A percentile compares a stretch with the other conserved stretches of the same genome.
phyloP scores from a whole-genome alignment of 495 filamentous ascomycete genomes.

The Penicillium coprophilum region DNA sequence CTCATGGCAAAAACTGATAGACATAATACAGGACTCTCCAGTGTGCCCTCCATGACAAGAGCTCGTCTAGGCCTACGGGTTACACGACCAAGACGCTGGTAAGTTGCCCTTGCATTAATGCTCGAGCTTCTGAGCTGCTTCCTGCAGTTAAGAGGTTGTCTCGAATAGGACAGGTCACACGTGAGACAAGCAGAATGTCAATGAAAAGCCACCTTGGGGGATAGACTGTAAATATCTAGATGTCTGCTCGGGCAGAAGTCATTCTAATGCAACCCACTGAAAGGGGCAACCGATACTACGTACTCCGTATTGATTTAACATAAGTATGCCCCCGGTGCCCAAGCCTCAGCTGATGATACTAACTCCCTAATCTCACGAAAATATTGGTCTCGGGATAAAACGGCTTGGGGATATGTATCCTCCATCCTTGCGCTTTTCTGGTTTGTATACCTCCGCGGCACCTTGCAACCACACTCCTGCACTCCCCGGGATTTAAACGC shows the following conservation, averaged over 20 bases:
- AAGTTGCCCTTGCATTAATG: constrained; percentile 9
- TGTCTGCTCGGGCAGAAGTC: background rate
- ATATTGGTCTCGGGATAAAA: background rate
- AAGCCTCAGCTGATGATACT: constrained; percentile 1
- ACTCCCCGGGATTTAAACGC: background rate
- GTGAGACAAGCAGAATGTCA: background rate
- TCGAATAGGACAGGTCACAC: background rate
- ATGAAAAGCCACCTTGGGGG: background rate
- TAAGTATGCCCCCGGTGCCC: background rate
- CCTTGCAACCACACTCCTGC: background rate
- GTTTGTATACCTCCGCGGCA: background rate
- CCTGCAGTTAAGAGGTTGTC: background rate
- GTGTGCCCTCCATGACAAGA: background rate
- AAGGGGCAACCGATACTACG: background rate
- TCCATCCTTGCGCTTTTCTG: background rate
- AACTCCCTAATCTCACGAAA: background rate
- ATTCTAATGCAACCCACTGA: constrained; percentile 1
- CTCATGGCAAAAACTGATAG: background rate
- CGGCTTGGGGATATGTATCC: background rate
- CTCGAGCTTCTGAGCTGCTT: background rate
- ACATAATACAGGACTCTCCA: background rate
- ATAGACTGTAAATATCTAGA: constrained; percentile 1
- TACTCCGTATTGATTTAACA: background rate
- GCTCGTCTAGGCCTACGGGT: background rate
- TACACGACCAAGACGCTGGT: background rate